Conservation (phyloP, 805 yeast species). For the Candida silvicultrix region DNA sequence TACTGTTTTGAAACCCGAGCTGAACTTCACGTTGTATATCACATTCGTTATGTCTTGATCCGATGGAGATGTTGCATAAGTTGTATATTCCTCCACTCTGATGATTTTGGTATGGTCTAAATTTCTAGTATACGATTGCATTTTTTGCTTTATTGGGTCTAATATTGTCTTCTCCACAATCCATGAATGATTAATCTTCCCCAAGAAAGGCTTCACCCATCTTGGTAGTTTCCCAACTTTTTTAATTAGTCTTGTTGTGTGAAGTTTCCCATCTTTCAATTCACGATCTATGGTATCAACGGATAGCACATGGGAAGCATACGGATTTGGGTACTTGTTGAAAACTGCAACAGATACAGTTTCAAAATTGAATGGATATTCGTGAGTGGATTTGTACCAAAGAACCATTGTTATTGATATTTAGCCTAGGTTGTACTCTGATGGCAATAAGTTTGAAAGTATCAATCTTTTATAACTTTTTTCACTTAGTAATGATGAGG, state of each 20-base stretch:
- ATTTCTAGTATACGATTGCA: slow-evolving; percentile 73
- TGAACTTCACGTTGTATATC: slow-evolving; percentile 57
- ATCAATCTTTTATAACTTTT: background rate
- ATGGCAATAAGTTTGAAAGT: background rate
- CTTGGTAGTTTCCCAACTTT: slow-evolving; percentile 78
- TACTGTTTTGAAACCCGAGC: slow-evolving; percentile 61
- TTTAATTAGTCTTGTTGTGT: slow-evolving; percentile 66
- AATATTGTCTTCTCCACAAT: slow-evolving; percentile 73
- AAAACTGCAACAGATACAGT: slow-evolving; percentile 75
- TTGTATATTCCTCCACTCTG: slow-evolving; percentile 71
- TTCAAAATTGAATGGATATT: slow-evolving; percentile 57
- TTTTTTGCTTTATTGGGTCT: slow-evolving; percentile 47
- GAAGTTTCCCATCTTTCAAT: slow-evolving; percentile 62
- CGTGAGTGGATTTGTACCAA: slow-evolving; percentile 47
- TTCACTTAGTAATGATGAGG: background rate
- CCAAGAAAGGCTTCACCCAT: slow-evolving; percentile 73
- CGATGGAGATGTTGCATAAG: slow-evolving; percentile 35
- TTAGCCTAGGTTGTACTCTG: background rate
- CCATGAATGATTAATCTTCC: slow-evolving; percentile 68
- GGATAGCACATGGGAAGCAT: slow-evolving; percentile 76
- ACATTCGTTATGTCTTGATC: slow-evolving; percentile 36
- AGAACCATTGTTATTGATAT: slow-evolving; percentile 46
- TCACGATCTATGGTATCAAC: slow-evolving; percentile 65
- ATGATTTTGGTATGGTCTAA: slow-evolving; percentile 77
- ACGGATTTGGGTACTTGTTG: slow-evolving; percentile 71